A percentile compares a stretch with the other conserved stretches of the same genome.
Evolutionary conservation across 345 rosid species (phyloP).

Genomic region (Cardamine resedifolia): DNA sequence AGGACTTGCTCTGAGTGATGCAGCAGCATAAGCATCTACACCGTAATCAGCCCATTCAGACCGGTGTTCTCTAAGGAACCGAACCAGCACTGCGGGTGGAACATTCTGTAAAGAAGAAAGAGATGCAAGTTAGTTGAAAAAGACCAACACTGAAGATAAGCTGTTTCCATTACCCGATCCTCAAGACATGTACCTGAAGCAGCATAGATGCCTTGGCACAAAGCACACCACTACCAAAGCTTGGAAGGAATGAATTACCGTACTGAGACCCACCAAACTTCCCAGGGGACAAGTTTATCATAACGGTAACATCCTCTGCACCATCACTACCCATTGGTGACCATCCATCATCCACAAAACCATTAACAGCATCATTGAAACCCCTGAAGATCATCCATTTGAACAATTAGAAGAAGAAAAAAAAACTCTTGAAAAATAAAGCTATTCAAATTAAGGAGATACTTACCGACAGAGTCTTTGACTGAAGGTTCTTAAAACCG

Average conservation of each 20-base stretch:
- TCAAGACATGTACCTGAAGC: slow-evolving; percentile 59
- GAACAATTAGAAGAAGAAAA: not conserved
- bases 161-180: not conserved
- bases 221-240: slow-evolving; percentile 88
- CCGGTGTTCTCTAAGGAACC: slow-evolving; percentile 94
- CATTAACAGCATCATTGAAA: slow-evolving; percentile 92
- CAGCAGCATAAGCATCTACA: slow-evolving; percentile 81
- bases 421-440: not conserved
- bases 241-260: slow-evolving; percentile 57
- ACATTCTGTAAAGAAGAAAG: slow-evolving; percentile 55
- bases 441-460: not conserved
- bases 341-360: slow-evolving; percentile 96
- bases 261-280: slow-evolving; percentile 75
- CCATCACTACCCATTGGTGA: slow-evolving; percentile 81
- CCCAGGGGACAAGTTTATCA: slow-evolving; percentile 71
- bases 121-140: slow-evolving; percentile 20
- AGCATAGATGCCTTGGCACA: slow-evolving; percentile 97
- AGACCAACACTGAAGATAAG: not conserved
- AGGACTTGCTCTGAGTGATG: slow-evolving; percentile 82
- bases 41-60: slow-evolving; percentile 99
- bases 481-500: slow-evolving; percentile 89
- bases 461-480: slow-evolving; percentile 85
- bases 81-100: slow-evolving; percentile 85
- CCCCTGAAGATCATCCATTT: slow-evolving; percentile 56
- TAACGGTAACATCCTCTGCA: slow-evolving; percentile 77